These are phyloP conservation scores for Maudiozyma bulderi DNA, from an alignment of 805 yeast species.

Conservation along the genomic window DNA sequence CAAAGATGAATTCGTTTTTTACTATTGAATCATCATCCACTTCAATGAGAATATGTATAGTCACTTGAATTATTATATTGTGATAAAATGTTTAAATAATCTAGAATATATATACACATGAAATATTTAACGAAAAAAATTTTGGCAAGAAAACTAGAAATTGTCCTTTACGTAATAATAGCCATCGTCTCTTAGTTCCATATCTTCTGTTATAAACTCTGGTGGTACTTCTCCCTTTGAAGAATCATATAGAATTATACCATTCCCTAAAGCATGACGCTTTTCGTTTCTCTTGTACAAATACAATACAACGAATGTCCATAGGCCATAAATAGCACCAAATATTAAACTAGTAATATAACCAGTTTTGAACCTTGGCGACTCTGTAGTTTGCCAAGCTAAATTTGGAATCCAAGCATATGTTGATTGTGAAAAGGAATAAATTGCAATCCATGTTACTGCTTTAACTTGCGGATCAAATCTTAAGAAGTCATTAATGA, in stretches of 20 bases:
- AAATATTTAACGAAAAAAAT: background rate
- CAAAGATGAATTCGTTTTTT: no score
- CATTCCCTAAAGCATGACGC: constrained; percentile 36
- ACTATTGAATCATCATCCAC: no score
- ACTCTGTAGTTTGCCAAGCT: constrained; percentile 47
- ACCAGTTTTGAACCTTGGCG: constrained; percentile 49
- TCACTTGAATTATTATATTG: no score
- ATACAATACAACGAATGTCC: constrained; percentile 44
- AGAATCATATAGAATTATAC: constrained; percentile 39
- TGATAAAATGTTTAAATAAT: background rate
- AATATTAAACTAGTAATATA: constrained; percentile 41
- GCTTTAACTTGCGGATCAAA: constrained; percentile 48
- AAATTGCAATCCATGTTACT: constrained; percentile 46
- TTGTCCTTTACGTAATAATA: constrained; percentile 14
- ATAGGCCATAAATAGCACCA: constrained; percentile 36
- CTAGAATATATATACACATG: background rate
- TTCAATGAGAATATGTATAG: no score
- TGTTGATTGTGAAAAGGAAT: constrained; percentile 49
- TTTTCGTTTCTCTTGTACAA: constrained; percentile 47
- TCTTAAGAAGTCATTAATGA: constrained; percentile 49
- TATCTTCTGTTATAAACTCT: constrained; percentile 18
- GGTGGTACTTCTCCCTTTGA: constrained; percentile 27
- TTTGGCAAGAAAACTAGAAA: background rate
- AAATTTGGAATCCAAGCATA: constrained; percentile 49
- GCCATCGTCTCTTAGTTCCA: constrained; percentile 24